A percentile compares a stretch with the other conserved stretches of the same genome.
Evolutionary conservation across 2,329 filamentous ascomycete genomes (phyloP).

Genomic region (Pleurostoma richardsiae): DNA sequence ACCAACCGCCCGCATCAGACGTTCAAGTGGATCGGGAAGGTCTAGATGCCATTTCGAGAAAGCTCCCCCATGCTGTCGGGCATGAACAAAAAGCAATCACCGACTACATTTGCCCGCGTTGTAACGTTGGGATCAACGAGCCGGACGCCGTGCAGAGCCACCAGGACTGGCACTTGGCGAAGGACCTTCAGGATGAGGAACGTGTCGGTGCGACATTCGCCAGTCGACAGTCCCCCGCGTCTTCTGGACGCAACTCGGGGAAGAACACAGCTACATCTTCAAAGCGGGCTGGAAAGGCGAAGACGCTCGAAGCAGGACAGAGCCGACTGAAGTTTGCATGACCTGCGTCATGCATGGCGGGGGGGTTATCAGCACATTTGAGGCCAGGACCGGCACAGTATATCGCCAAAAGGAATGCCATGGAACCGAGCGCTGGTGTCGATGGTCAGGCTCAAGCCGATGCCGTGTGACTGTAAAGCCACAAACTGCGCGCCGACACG

Average conservation of each 20-base stretch:
- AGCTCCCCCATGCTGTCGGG: constrained; percentile 15
- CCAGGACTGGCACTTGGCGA: constrained; percentile 91
- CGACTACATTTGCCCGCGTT: constrained; percentile 56
- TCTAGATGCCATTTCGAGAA: constrained; percentile 11
- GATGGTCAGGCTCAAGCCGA: no score
- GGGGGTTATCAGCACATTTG: no score
- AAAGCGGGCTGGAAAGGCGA: constrained; percentile 31
- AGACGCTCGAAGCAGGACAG: constrained; percentile 52
- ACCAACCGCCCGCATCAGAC: constrained; percentile 5
- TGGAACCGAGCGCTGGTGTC: no score
- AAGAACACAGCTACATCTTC: constrained; percentile 27
- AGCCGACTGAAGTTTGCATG: constrained; percentile 56
- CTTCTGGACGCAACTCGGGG: constrained; percentile 24
- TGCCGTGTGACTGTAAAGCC: no score
- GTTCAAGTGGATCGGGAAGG: constrained; percentile 1
- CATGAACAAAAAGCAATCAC: constrained; percentile 26
- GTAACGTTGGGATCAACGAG: constrained; percentile 54
- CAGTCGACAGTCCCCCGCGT: constrained; percentile 24
- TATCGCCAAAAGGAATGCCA: no score
- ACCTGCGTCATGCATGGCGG: constrained; percentile 13
- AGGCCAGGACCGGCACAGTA: no score
- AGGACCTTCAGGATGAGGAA: constrained; percentile 69
- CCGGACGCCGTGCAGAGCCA: constrained; percentile 66
- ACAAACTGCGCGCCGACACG: no score
- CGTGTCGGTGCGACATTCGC: constrained; percentile 43